phyloP scores from a whole-genome alignment of 2,329 filamentous ascomycete genomes.

The Apiospora marii region DNA sequence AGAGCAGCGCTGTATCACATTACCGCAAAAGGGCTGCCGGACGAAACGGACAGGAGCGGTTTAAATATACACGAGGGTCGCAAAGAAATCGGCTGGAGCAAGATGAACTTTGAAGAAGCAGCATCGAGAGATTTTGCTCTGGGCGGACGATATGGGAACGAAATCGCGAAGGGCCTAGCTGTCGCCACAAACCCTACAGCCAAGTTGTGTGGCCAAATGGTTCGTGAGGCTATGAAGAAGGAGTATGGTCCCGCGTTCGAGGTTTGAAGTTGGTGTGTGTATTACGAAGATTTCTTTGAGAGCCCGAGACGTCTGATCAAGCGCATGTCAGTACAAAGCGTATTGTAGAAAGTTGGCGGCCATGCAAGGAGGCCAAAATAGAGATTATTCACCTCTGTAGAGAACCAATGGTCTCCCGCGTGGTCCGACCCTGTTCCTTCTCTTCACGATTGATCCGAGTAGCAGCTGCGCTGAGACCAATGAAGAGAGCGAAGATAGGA shows the following conservation, averaged over 20 bases:
- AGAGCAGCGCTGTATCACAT: conserved; percentile 70
- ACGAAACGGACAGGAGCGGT: conserved; percentile 42
- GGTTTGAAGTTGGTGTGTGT: conserved; percentile 37
- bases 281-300: conserved; percentile 16
- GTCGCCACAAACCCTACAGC: conserved; percentile 73
- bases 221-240: conserved; percentile 73
- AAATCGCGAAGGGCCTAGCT: conserved; percentile 69
- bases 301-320: conserved; percentile 11
- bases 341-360: neutral
- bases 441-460: conserved; percentile 68
- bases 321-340: neutral
- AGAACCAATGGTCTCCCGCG: conserved; percentile 57
- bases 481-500: conserved; percentile 65
- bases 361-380: neutral
- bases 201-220: conserved; percentile 74
- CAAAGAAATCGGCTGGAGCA: conserved; percentile 58
- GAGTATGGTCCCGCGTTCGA: conserved; percentile 66
- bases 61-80: conserved; percentile 50
- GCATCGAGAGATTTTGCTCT: conserved; percentile 70
- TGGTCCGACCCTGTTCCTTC: conserved; percentile 63
- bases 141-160: conserved; percentile 71
- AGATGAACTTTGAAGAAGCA: conserved; percentile 66
- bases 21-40: conserved; percentile 59
- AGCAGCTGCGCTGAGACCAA: conserved; percentile 62
- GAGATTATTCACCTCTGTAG: conserved; percentile 48